Percentiles rank a stretch among this genome's conserved stretches.
phyloP scores from a whole-genome alignment of 805 yeast species.

The Hanseniaspora valbyensis region DNA sequence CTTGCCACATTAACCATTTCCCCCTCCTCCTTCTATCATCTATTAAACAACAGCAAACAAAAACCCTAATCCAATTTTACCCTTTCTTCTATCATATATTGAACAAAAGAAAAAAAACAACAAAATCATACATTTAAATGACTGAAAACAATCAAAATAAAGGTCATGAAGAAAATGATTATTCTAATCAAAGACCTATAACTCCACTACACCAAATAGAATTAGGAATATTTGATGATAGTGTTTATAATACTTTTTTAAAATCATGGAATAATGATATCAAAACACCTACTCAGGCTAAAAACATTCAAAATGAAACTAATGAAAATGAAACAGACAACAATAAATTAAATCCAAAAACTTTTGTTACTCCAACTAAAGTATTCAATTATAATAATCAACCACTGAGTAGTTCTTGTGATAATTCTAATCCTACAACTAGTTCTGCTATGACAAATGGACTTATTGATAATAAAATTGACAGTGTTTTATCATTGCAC shows the following conservation, averaged over 20 bases:
- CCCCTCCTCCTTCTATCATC: no score
- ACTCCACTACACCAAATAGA: background rate
- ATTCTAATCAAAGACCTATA: slow-evolving; percentile 1
- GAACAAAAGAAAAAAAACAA: background rate
- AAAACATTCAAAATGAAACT: no score
- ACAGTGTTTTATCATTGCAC: background rate
- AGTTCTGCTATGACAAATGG: background rate
- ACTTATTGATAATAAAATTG: background rate
- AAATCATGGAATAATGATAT: slow-evolving; percentile 3
- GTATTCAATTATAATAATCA: background rate
- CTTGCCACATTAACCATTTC: no score
- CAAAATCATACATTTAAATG: background rate
- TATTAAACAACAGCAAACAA: no score
- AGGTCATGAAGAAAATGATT: background rate
- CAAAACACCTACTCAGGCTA: background rate
- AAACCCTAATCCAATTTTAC: no score
- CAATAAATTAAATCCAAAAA: background rate
- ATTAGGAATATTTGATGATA: slow-evolving; percentile 1
- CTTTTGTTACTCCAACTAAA: slow-evolving; percentile 12
- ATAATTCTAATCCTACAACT: background rate
- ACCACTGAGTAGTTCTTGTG: background rate
- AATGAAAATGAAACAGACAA: background rate
- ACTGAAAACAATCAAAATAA: background rate
- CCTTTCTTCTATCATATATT: no score
- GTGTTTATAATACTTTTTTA: background rate